These are phyloP conservation scores for Polytrichum commune DNA, from an alignment of 225 moss, liverwort and hornwort genomes.

Conservation along the genomic window DNA sequence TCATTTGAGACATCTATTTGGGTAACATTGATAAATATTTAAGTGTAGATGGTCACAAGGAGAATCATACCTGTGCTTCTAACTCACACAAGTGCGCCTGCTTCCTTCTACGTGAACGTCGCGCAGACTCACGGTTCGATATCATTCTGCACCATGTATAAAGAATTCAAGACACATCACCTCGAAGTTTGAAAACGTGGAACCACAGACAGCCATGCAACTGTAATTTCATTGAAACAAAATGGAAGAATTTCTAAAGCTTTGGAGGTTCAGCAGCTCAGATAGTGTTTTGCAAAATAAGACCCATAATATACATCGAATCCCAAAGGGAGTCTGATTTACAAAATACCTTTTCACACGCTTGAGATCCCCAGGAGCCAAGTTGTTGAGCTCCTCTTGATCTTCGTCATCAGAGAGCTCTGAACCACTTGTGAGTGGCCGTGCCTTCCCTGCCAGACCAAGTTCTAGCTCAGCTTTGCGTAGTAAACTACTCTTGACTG, in stretches of 20 bases:
- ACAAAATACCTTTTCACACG: slow-evolving; percentile 75
- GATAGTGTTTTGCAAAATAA: neutral
- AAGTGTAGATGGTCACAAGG: neutral
- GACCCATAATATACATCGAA: no score
- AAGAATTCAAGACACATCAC: no score
- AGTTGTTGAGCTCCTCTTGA: slow-evolving; percentile 46
- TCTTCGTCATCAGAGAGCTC: slow-evolving; percentile 94
- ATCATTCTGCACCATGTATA: slow-evolving; percentile 61
- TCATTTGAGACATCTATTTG: neutral
- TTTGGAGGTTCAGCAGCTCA: no score
- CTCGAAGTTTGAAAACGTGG: no score
- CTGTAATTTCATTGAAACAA: no score
- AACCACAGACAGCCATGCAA: no score
- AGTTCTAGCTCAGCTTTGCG: slow-evolving; percentile 49
- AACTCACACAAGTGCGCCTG: slow-evolving; percentile 90
- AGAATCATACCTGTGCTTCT: slow-evolving; percentile 63
- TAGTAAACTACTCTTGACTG: slow-evolving; percentile 29
- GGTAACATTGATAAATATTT: neutral
- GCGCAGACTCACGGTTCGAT: slow-evolving; percentile 95
- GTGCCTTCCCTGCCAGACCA: slow-evolving; percentile 24
- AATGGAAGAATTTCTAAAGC: no score
- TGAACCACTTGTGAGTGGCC: slow-evolving; percentile 71
- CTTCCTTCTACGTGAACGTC: slow-evolving; percentile 85
- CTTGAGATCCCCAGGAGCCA: slow-evolving; percentile 73
- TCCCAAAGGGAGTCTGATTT: neutral